These are phyloP conservation scores for Candida endomychidarum DNA, from an alignment of 805 yeast genomes.

Conservation along the genomic window DNA sequence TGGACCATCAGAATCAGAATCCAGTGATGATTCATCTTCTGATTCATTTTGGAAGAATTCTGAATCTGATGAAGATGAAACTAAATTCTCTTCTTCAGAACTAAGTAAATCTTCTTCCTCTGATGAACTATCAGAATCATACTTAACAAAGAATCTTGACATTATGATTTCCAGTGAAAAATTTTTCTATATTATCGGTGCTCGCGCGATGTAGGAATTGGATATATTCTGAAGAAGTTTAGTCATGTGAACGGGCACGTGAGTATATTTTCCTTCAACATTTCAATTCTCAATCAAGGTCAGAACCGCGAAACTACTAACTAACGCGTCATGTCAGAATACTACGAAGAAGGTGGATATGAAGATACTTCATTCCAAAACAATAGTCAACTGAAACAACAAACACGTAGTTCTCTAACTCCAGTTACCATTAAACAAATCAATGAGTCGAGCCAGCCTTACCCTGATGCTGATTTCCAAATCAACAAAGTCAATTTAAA, in stretches of 20 bases:
- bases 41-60: slow-evolving; percentile 50
- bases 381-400: slow-evolving; percentile 28
- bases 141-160: slow-evolving; percentile 89
- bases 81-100: slow-evolving; percentile 55
- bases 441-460: slow-evolving; percentile 56
- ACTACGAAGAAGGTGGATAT: slow-evolving; percentile 9
- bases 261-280: background rate
- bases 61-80: slow-evolving; percentile 44
- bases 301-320: background rate
- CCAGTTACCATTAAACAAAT: slow-evolving; percentile 79
- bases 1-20: slow-evolving; percentile 39
- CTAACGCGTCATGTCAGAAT: slow-evolving; percentile 8
- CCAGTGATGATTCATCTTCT: slow-evolving; percentile 23
- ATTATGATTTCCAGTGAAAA: slow-evolving; percentile 31
- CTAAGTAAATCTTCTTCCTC: slow-evolving; percentile 51
- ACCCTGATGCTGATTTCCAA: slow-evolving; percentile 67
- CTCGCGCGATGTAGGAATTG: slow-evolving; percentile 2
- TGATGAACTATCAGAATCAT: slow-evolving; percentile 56
- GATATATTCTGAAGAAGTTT: too few relatives aligned
- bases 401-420: slow-evolving; percentile 29
- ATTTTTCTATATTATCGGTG: background rate
- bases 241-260: background rate
- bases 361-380: slow-evolving; percentile 13
- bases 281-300: too few relatives aligned
- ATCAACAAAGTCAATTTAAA: slow-evolving; percentile 60